Evolutionary conservation across 305 asterid genomes (phyloP).

Genomic region (Plantago lanceolata): DNA sequence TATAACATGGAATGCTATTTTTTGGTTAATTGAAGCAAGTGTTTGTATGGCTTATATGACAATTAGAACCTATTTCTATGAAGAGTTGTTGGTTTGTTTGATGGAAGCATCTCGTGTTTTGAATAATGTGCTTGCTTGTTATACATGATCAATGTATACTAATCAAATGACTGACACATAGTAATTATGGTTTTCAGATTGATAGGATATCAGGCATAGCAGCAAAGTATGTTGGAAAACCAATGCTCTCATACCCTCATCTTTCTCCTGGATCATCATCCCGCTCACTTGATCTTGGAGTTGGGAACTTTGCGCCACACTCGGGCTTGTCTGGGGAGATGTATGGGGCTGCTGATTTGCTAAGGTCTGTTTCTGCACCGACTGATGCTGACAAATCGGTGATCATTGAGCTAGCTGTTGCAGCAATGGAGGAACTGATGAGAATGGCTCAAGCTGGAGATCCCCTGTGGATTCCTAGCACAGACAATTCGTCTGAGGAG

Average conservation of each 20-base stretch:
- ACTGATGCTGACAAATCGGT: slow-evolving; percentile 58
- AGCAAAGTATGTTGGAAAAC: slow-evolving; percentile 64
- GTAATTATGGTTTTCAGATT: slow-evolving; percentile 30
- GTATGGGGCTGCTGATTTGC: slow-evolving; percentile 46
- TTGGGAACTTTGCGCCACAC: slow-evolving; percentile 36
- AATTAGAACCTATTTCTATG: background rate
- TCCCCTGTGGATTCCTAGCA: slow-evolving; percentile 65
- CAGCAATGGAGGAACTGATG: slow-evolving; percentile 90
- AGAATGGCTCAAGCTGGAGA: slow-evolving; percentile 80
- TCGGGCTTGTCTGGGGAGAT: slow-evolving; percentile 39
- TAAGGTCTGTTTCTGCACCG: slow-evolving; percentile 47
- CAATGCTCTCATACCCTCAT: slow-evolving; percentile 47
- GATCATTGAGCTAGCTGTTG: slow-evolving; percentile 66
- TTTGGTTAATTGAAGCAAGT: too few species aligned
- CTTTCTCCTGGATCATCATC: slow-evolving; percentile 44
- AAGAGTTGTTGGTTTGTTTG: too few species aligned
- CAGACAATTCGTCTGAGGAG: slow-evolving; percentile 28
- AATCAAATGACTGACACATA: background rate
- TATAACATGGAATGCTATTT: too few species aligned
- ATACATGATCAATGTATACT: background rate
- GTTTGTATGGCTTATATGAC: background rate
- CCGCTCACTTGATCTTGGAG: slow-evolving; percentile 46
- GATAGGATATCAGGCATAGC: slow-evolving; percentile 67
- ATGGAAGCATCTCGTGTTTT: too few species aligned
- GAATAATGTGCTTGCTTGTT: too few species aligned